Evolutionary conservation across 768 basidiomycete species (phyloP), one percentile per base, ranked within the genome.

Genomic region (Collybia sp.): DNA sequence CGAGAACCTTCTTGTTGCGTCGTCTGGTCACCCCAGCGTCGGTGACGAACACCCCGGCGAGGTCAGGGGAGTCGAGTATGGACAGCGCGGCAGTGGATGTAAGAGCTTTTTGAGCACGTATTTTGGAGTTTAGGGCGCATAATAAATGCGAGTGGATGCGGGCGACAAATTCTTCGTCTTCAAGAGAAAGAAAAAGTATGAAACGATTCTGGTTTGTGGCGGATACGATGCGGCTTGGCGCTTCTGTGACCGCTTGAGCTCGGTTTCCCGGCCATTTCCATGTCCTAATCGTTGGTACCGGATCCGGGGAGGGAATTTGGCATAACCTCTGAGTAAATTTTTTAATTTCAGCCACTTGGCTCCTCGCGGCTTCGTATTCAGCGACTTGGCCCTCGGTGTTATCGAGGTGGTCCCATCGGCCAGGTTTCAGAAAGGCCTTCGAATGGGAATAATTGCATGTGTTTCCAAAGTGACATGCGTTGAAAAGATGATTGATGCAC

Each of bases 401-500:
- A 36, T 40, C 36, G n/a, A n/a, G n/a, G 34, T 51, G 11, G 32
- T 48, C 32, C 77, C 77, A 81, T 77, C 77, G 80, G 1, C 77
- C 71, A 16, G 49, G 55, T 30, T 70, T 69, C 5, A 82, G 69
- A 44, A 68, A 72, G 5, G 59, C 60, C 43, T 64, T 70, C 16
- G 70, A 66, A 53, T 82, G 80, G 10, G 70, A 61, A 52, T 81
- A 80, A 5, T 66, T 65, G 51, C 79, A 82, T 55, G 61, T 64
- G 6, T 57, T 56, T 6, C 66, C 68, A 47, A 64, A 68, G 39
- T 64, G 66, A 55, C 70, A 72, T 1, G 50, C 49, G n/a, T 56
- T 62, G 19, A 72, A 54, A 8, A 72, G 58, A 51, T 60, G 61
- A 50, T 64, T 66, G 10, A 64, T 56, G 51, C 70, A 72, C 0